Conservation (phyloP, 1,139 yeast genomes). For the Taphrina communis region DNA sequence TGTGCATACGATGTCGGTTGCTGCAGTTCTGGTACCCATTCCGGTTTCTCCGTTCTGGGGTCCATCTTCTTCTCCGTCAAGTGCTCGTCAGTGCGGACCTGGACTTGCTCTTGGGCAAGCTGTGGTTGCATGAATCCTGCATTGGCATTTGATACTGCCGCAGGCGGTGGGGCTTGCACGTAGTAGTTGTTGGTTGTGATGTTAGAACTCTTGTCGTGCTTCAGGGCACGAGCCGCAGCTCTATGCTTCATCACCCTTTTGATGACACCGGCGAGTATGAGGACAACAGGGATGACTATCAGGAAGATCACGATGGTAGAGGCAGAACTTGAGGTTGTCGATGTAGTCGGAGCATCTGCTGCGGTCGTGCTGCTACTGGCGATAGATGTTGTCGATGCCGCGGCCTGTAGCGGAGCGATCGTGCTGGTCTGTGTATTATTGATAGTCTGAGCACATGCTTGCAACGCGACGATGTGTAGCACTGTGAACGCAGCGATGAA, state of each 20-base stretch:
- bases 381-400: neutral
- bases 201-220: neutral
- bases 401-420: neutral
- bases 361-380: constrained; percentile 2
- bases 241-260: constrained; percentile 7
- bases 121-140: neutral
- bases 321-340: neutral
- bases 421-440: constrained; percentile 3
- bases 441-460: constrained; percentile 1
- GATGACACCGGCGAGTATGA: constrained; percentile 1
- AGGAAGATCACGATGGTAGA: neutral
- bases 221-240: neutral
- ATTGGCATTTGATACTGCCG: neutral
- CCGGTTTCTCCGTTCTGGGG: neutral
- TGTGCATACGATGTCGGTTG: neutral
- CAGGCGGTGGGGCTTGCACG: neutral
- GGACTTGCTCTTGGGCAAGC: too few species aligned
- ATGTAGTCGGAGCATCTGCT: neutral
- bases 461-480: neutral
- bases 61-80: neutral
- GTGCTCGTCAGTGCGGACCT: too few species aligned
- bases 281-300: constrained; percentile 1
- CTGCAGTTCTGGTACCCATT: neutral
- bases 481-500: neutral
- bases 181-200: constrained; percentile 2